Evolutionary conservation across 164 flowering plant genomes (phyloP), one percentile per base, ranked within the genome.

Genomic region (Sextonia rubra): DNA sequence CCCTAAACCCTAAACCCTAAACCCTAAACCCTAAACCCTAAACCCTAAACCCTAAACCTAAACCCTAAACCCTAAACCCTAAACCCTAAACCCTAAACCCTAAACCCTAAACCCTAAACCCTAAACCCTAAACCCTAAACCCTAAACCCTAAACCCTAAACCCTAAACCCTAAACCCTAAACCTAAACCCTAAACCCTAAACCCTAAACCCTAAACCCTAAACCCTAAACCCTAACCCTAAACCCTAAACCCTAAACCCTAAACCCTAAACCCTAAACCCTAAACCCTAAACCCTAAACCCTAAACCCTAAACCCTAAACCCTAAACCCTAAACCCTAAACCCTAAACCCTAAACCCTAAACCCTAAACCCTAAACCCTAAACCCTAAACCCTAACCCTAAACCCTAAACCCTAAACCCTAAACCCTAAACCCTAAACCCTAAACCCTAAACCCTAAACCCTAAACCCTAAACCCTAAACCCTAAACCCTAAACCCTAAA

Each of bases 401-500:
- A 70, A 70, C 73, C 73, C 73, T 70, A 70, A 70, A 70, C 73
- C 73, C 73, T 70, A 70, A 70, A 70, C 73, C 73, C 73, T 70
- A 52, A 52, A 71, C 66, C 73, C 74, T 56, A 64, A 72, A 72
- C 69, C 74, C 74, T 64, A 52, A 52, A 52, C 58, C 58, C 58
- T 48, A 52, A 52, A 52, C 58, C 58, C 58, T n/a, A n/a, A 52
- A 52, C 2, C 58, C 58, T 4, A 64, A 72, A 72, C 74, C 74
- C 74, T 72, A 72, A 72, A 72, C 74, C 74, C 74, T 72, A 72
- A 72, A 72, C 74, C 74, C 74, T 72, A 72, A 72, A 72, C 74
- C 74, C 74, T 71, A 71, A 71, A 71, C 74, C 74, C 74, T 71
- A 71, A 71, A 72, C 66, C 73, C 67, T 62, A 61, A 71, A 71